Conservation (phyloP, 345 rosid genomes). For the Iberis pinnata region DNA sequence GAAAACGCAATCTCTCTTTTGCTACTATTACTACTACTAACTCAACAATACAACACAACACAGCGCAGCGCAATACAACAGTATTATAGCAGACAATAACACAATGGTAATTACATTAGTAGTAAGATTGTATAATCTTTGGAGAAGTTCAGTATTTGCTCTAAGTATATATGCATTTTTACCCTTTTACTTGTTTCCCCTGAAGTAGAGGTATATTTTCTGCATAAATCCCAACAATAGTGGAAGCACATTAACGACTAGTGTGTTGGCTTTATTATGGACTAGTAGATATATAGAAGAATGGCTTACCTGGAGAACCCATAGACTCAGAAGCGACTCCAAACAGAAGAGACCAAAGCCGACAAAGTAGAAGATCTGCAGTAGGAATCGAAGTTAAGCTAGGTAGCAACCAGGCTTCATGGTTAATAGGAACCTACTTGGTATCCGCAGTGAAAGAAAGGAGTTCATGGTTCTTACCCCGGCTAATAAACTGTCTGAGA, state of each 20-base stretch:
- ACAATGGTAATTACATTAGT: slow-evolving; percentile 10
- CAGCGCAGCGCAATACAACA: background rate
- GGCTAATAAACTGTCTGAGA: slow-evolving; percentile 52
- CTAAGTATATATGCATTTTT: slow-evolving; percentile 8
- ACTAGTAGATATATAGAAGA: too few relatives aligned
- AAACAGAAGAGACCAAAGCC: slow-evolving; percentile 88
- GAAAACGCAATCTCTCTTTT: background rate
- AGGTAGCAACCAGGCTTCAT: too few relatives aligned
- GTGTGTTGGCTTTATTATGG: too few relatives aligned
- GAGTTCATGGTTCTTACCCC: slow-evolving; percentile 56
- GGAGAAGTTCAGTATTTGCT: slow-evolving; percentile 5
- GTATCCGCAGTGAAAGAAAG: background rate
- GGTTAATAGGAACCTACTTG: too few relatives aligned
- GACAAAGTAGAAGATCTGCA: slow-evolving; percentile 84
- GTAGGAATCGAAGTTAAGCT: too few relatives aligned
- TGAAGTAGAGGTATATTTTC: slow-evolving; percentile 78
- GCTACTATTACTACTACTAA: slow-evolving; percentile 5
- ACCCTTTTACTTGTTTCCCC: slow-evolving; percentile 57
- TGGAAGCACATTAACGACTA: too few relatives aligned
- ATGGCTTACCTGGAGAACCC: slow-evolving; percentile 87
- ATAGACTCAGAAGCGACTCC: slow-evolving; percentile 81
- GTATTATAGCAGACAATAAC: background rate
- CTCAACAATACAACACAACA: background rate
- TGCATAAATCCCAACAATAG: slow-evolving; percentile 29
- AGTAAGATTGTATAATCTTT: background rate